A percentile compares a stretch with the other conserved stretches of the same genome.
Evolutionary conservation across 176 grass and related monocot species (phyloP).

Genomic region (Oryza meridionalis): DNA sequence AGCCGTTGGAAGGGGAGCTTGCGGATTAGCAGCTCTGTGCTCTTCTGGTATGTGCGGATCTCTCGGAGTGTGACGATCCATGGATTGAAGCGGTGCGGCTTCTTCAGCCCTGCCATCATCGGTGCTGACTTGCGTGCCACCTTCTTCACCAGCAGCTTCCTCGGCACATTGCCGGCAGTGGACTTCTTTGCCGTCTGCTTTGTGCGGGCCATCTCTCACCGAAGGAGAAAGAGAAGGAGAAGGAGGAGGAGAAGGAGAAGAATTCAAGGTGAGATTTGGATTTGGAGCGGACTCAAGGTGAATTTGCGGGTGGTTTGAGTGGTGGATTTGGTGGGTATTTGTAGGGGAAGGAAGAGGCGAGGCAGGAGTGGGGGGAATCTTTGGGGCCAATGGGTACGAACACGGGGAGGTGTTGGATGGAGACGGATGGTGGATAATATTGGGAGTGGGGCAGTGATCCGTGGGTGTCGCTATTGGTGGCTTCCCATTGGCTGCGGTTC

Average conservation of each 20-base stretch:
- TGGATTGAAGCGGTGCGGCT: slow-evolving; percentile 75
- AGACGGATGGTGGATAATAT: no score
- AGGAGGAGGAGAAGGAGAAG: neutral
- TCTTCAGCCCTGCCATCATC: slow-evolving; percentile 76
- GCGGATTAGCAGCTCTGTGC: slow-evolving; percentile 83
- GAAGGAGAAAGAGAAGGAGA: neutral
- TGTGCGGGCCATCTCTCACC: slow-evolving; percentile 60
- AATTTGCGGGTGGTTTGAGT: neutral
- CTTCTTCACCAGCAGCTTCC: slow-evolving; percentile 83
- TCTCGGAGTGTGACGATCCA: slow-evolving; percentile 71
- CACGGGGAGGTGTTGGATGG: no score
- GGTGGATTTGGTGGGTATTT: neutral
- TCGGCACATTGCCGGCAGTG: slow-evolving; percentile 64
- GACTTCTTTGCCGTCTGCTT: slow-evolving; percentile 82
- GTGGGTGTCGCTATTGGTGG: neutral
- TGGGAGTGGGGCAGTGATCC: no score
- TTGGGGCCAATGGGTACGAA: neutral
- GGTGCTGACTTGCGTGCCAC: slow-evolving; percentile 75
- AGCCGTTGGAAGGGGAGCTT: slow-evolving; percentile 84
- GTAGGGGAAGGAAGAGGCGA: neutral
- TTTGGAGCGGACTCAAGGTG: neutral
- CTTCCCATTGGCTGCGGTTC: neutral
- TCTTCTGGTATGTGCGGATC: slow-evolving; percentile 96
- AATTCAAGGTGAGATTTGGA: neutral
- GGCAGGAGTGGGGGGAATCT: neutral